Evolutionary conservation across 2,329 filamentous ascomycete species (phyloP), one percentile per base, ranked within the genome.

Genomic region (Emmonsia crescens): DNA sequence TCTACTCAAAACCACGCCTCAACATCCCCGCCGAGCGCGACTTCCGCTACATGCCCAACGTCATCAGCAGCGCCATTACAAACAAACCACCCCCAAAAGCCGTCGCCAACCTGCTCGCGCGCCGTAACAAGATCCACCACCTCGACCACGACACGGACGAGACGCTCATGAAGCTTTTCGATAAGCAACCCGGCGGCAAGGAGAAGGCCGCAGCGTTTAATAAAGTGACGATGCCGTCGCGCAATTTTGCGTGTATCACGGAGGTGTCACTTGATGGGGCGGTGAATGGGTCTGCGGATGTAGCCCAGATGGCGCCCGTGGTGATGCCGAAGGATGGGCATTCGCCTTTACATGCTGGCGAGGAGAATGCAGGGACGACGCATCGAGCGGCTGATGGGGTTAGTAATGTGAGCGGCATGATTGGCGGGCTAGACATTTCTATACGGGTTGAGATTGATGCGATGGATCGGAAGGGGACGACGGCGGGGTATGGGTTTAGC

Each of bases 141-240:
- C 73, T 87, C 9, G 83, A 86, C 67, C 75, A 78, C 59, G 78
- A 84, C 56, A 86, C 84, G 0, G 83, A 87, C 66, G 85, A 87
- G 74, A 87, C 84, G 0, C 75, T 87, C 2, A 81, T 87, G 67
- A 77, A 83, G 60, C 75, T 86, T 65, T 86, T 86, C 69, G 78
- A 87, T 71, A 79, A 80, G 67, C 82, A 86, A 66, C 85, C 85
- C 5, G 81, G 81, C 10, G 76, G 78, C 38, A 71, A 75, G 61
- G 75, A 77, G 64, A 86, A 92, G 77, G 89, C 88, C 3, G 83
- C 86, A 0, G 78, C 78, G 51, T 87, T 82, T 71, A 96, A 96
- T 75, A 83, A 89, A 65, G 89, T 90, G 64, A 96, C 92, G 12
- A 96, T 96, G 85, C 84, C 85, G 0, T 83, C 80, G 58, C 78